Base-by-base conservation (phyloP, 768 basidiomycete genomes). In the Suillus occidentalis region DNA sequence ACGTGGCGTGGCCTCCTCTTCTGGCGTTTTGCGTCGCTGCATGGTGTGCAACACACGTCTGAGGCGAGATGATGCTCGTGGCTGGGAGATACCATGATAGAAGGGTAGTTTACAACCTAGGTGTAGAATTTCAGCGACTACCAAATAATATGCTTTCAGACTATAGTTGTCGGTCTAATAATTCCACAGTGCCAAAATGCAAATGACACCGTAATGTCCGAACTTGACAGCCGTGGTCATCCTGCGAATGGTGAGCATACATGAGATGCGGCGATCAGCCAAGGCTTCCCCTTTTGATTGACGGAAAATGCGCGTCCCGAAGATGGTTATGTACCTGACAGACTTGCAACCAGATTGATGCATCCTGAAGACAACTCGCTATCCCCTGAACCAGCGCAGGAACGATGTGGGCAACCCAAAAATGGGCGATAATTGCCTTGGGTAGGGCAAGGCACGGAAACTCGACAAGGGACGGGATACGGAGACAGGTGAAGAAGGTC, bases 1-100 rank as follows among this genome's bases (percentile, higher is more conserved):
- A 62, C 10, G 75, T 79, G 16, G 79, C 77, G 40, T 82, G 80
- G 80, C 72, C 70, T 64, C 76, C 80, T 13, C 56, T 80, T 3
- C 45, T 70, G 34, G 55, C 75, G 45, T 77, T 80, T 65, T 68
- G 73, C 28, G 70, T 63, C 37, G 69, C 72, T 31, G 75, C 75
- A n/a, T 79, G 74, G 72, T 79, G 77, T 77, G 70, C 73, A 31
- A 68, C 72, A 70, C 68, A 63, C 36, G 71, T 69, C 66, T 77
- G 71, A 57, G n/a, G 7, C 22, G 40, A 18, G 6, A 18, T 16
- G 37, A 57, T 57, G 22, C 16, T 58, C 4, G 9, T 40, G 14
- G 56, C 22, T 18, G 2, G 40, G 10, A 20, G 25, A 43, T 7
- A 10, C 8, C 18, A 25, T 40, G 57, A 39, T 28, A 53, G 57